Base-by-base conservation (phyloP, 805 yeast species). In the Nakazawaea siamensis region DNA sequence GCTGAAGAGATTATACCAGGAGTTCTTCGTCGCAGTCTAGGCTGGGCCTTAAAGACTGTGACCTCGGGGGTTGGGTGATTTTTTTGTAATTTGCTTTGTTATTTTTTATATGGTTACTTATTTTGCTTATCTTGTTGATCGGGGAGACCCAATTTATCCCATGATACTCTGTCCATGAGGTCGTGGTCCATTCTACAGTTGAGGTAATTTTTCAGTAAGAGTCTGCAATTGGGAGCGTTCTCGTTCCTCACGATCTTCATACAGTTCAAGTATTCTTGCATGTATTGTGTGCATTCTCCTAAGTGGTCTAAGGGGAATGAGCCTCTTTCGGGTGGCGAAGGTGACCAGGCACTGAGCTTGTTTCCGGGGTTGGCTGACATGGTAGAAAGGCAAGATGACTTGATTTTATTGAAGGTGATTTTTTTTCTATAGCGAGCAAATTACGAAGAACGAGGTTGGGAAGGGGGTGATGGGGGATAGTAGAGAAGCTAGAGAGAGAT, bases 241-340 rank as follows among this genome's bases (percentile, higher is more conserved):
- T 79, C 77, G 40, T 90, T 90, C 37, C 68, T 69, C 12, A 87
- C 85, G 21, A 76, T 61, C 51, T 81, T 79, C 57, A 90, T 61
- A 58, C 98, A 90, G 31, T 74, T 61, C 43, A 90, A 61, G 52
- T 90, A 90, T 31, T 71, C 72, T 29, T 67, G 53, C 92, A 88
- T 92, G 39, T 75, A 71, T 16, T 66, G 64, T 16, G 76, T 73
- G 52, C 97, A 90, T 44, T 92, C 97, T 6, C 79, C 80, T 41
- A 58, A 64, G 51, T 90, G 98, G 51, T 90, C 98, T 29, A 90
- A 62, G 1, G 97, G 98, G 57, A 90, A 90, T 0, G 97, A 85
- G 0, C 98, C 98, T 45, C 96, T 64, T 45, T 90, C 95, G 2
- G 98, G 98, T 16, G 98, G 95, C 0, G 90, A 80, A 8, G 97